phyloP scores from a whole-genome alignment of 306 rosid species.

The Quillaja saponaria region DNA sequence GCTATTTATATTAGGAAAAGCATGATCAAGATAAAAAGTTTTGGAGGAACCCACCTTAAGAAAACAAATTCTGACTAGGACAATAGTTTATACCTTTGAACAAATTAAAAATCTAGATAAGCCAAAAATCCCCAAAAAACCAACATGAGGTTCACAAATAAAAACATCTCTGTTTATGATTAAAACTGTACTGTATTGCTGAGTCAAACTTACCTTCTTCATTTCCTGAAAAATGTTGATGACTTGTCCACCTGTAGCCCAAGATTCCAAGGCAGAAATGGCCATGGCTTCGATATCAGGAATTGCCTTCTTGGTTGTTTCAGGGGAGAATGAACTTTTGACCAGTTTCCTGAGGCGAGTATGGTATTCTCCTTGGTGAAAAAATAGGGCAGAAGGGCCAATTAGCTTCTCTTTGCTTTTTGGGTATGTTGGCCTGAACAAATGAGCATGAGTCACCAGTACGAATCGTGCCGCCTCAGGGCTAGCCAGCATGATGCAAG shows the following conservation, averaged over 20 bases:
- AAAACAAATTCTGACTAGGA: slow-evolving; percentile 37
- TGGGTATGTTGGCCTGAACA: slow-evolving; percentile 88
- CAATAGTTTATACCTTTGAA: slow-evolving; percentile 13
- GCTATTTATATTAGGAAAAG: slow-evolving; percentile 11
- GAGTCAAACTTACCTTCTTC: slow-evolving; percentile 62
- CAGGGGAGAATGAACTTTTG: slow-evolving; percentile 59
- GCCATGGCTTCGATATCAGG: slow-evolving; percentile 54
- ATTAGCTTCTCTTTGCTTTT: slow-evolving; percentile 83
- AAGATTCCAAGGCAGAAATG: slow-evolving; percentile 57
- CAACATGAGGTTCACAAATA: slow-evolving; percentile 11
- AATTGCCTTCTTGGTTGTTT: slow-evolving; percentile 44
- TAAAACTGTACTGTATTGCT: no score
- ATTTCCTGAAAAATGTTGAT: slow-evolving; percentile 59
- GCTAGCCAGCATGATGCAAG: slow-evolving; percentile 81
- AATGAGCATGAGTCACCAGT: slow-evolving; percentile 71
- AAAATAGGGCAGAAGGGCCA: slow-evolving; percentile 90
- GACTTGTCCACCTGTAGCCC: slow-evolving; percentile 48
- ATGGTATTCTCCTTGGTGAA: slow-evolving; percentile 85
- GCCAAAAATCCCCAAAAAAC: no score
- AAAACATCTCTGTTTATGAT: slow-evolving; percentile 17
- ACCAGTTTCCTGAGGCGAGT: slow-evolving; percentile 61
- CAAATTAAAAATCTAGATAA: slow-evolving; percentile 14
- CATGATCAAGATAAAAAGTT: slow-evolving; percentile 17
- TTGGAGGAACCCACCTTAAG: slow-evolving; percentile 28
- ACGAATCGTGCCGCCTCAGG: slow-evolving; percentile 85